Conservation (phyloP, 805 yeast genomes). For the Lipomyces kockii region DNA sequence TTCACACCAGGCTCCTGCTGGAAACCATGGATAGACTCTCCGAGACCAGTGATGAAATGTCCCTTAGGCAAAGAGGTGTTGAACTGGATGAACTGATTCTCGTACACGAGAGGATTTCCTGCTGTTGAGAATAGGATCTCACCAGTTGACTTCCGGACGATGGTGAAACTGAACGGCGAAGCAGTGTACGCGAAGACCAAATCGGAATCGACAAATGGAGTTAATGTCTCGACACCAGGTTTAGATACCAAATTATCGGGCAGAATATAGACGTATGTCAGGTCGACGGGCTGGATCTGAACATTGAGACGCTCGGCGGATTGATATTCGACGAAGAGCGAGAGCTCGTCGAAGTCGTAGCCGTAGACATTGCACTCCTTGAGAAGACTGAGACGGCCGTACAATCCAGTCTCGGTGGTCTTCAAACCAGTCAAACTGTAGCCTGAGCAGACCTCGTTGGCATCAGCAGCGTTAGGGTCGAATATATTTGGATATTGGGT, state of each 20-base stretch:
- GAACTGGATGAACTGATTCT: slow-evolving; percentile 43
- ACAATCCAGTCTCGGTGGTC: neutral
- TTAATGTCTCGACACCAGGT: neutral
- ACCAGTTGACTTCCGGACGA: slow-evolving; percentile 39
- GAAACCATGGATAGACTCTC: slow-evolving; percentile 45
- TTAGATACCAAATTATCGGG: slow-evolving; percentile 12
- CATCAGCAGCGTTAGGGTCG: neutral
- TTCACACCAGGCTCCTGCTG: slow-evolving; percentile 43
- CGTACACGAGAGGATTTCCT: slow-evolving; percentile 45
- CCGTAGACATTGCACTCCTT: slow-evolving; percentile 33
- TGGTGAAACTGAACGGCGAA: slow-evolving; percentile 35
- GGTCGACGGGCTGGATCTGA: slow-evolving; percentile 11
- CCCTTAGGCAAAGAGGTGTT: slow-evolving; percentile 43
- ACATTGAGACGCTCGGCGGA: slow-evolving; percentile 11
- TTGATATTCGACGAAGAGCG: slow-evolving; percentile 12
- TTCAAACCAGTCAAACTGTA: neutral
- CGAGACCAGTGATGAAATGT: slow-evolving; percentile 45
- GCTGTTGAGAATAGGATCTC: slow-evolving; percentile 44
- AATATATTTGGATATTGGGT: slow-evolving; percentile 1
- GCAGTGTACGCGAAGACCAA: slow-evolving; percentile 14
- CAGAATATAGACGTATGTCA: slow-evolving; percentile 2
- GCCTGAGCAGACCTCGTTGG: slow-evolving; percentile 2
- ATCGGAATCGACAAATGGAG: neutral
- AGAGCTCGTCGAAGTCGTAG: slow-evolving; percentile 13
- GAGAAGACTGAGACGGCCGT: neutral